phyloP scores from a whole-genome alignment of 2,329 filamentous ascomycete genomes.

The Cadophora sp. region DNA sequence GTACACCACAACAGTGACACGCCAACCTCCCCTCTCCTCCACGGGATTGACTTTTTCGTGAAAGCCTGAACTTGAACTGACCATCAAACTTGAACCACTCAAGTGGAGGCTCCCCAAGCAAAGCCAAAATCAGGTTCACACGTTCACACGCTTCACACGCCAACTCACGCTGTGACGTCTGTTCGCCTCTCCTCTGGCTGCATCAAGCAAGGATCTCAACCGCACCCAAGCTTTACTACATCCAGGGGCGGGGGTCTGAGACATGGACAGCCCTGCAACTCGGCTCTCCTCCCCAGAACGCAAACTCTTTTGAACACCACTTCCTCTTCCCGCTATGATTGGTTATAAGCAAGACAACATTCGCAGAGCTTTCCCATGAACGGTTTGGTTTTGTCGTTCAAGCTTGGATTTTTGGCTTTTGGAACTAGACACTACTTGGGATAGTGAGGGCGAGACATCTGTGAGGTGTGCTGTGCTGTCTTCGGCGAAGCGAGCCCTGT shows the following conservation, averaged over 20 bases:
- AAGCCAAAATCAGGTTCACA: neutral
- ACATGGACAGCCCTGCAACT: neutral
- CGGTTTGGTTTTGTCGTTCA: neutral
- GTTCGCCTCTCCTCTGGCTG: neutral
- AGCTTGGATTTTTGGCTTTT: slow-evolving; percentile 3
- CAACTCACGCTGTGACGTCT: slow-evolving; percentile 10
- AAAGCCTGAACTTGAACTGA: neutral
- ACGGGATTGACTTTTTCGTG: neutral
- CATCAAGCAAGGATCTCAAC: neutral
- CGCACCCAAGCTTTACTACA: neutral
- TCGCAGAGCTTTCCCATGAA: slow-evolving; percentile 10
- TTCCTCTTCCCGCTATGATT: neutral
- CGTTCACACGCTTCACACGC: too few species aligned
- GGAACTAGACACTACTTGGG: neutral
- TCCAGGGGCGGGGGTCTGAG: neutral
- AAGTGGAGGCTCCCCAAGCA: too few species aligned
- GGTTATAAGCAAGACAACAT: neutral
- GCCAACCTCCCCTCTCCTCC: neutral
- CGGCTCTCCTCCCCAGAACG: neutral
- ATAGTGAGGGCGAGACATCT: neutral
- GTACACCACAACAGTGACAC: neutral
- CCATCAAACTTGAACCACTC: neutral
- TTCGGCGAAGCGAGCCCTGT: neutral
- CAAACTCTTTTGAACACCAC: neutral
- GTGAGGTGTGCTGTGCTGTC: neutral